phyloP scores from a whole-genome alignment of 306 rosid genomes.

The Gillenia trifoliata region DNA sequence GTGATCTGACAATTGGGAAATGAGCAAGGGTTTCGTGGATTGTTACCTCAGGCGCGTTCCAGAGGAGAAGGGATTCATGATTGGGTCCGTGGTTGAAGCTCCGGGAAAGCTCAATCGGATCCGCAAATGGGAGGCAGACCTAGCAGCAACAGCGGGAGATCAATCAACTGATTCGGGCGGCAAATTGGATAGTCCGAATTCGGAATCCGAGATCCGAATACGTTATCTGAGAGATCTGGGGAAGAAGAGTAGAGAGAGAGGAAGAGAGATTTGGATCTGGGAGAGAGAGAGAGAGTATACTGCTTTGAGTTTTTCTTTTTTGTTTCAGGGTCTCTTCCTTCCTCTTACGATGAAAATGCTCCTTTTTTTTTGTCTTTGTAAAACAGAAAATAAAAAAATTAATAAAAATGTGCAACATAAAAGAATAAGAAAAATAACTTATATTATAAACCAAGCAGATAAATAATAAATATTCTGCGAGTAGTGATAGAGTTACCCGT shows the following conservation, averaged over 20 bases:
- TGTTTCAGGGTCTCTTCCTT: slow-evolving; percentile 24
- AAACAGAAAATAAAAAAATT: background rate
- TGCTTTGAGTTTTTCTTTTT: background rate
- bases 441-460: background rate
- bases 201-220: slow-evolving; percentile 55
- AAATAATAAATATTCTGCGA: background rate
- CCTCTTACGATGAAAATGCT: slow-evolving; percentile 31
- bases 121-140: slow-evolving; percentile 25
- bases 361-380: background rate
- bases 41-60: slow-evolving; percentile 91
- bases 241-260: background rate
- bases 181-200: slow-evolving; percentile 17
- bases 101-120: slow-evolving; percentile 50
- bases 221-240: slow-evolving; percentile 27
- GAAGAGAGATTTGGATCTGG: slow-evolving; percentile 67
- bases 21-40: slow-evolving; percentile 23
- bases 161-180: slow-evolving; percentile 18
- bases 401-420: background rate
- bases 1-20: slow-evolving; percentile 30
- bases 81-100: slow-evolving; percentile 43
- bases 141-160: slow-evolving; percentile 12
- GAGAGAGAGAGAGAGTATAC: slow-evolving; percentile 23
- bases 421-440: background rate
- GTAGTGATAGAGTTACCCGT: background rate
- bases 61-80: slow-evolving; percentile 95